Percentiles rank a stretch among this genome's conserved stretches.
These are phyloP conservation scores for Sclerotinia trifoliorum DNA, from an alignment of 2,329 filamentous ascomycete species.

Conservation along the genomic window DNA sequence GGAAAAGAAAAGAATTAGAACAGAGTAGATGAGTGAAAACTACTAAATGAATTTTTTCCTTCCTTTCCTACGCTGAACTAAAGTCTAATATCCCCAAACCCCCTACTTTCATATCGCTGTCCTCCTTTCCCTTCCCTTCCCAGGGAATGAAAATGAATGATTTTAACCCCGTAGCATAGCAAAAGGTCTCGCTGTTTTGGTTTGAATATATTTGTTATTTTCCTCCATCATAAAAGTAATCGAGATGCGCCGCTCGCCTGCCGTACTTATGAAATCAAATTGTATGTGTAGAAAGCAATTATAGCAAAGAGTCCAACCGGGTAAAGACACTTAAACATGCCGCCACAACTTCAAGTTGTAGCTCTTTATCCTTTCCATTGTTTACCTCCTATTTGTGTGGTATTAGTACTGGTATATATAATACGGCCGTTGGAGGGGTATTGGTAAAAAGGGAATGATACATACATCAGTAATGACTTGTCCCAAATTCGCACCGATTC, in stretches of 20 bases:
- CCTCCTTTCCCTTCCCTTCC: constrained; percentile 3
- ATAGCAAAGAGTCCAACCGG: constrained; percentile 91
- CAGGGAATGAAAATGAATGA: constrained; percentile 17
- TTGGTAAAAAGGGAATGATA: constrained; percentile 28
- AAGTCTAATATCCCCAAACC: background rate
- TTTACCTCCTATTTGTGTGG: constrained; percentile 63
- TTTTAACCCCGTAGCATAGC: constrained; percentile 10
- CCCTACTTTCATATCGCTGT: background rate
- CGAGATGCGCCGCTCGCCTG: background rate
- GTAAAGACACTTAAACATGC: constrained; percentile 98
- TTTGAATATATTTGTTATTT: constrained; percentile 8
- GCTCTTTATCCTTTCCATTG: constrained; percentile 84
- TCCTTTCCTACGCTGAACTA: background rate
- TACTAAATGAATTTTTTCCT: background rate
- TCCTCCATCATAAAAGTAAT: constrained; percentile 6
- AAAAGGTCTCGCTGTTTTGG: constrained; percentile 1
- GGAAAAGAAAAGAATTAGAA: too few species aligned
- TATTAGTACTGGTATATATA: constrained; percentile 18
- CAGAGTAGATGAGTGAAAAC: background rate
- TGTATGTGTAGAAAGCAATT: background rate
- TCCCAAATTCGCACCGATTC: constrained; percentile 88
- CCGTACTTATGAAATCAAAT: constrained; percentile 1
- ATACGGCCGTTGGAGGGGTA: background rate
- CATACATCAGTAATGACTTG: constrained; percentile 75
- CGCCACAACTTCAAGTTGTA: constrained; percentile 92